phyloP scores from a whole-genome alignment of 805 yeast genomes.

The Candida montana region DNA sequence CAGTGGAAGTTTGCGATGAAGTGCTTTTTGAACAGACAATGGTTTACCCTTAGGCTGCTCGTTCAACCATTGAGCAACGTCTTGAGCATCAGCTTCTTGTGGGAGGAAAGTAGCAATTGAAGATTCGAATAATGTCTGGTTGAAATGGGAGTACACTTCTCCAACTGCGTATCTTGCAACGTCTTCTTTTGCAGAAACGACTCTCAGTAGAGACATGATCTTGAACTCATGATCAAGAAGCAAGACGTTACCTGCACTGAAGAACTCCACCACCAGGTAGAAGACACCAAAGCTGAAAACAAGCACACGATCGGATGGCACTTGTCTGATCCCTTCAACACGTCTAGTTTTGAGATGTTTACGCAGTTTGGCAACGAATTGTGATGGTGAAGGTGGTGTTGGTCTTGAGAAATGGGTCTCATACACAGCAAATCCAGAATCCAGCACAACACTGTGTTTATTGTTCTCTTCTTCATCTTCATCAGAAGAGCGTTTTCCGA shows the following conservation, averaged over 20 bases:
- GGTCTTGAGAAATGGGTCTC: constrained; percentile 77
- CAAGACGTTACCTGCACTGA: constrained; percentile 90
- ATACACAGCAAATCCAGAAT: constrained; percentile 81
- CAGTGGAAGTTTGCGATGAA: constrained; percentile 64
- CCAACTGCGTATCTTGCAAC: constrained; percentile 69
- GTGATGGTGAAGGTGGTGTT: constrained; percentile 75
- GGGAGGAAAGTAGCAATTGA: too few relatives aligned
- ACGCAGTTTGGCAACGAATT: constrained; percentile 79
- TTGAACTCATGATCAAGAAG: constrained; percentile 63
- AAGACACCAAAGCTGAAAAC: constrained; percentile 76
- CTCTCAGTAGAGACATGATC: constrained; percentile 70
- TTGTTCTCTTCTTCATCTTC: too few relatives aligned
- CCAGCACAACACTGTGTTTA: constrained; percentile 71
- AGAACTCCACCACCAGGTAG: constrained; percentile 82
- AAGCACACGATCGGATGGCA: constrained; percentile 76
- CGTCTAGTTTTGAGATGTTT: constrained; percentile 82
- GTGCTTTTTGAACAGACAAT: constrained; percentile 60
- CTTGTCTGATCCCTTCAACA: constrained; percentile 64
- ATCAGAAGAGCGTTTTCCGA: too few relatives aligned
- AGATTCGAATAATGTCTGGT: too few relatives aligned
- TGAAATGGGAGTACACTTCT: constrained; percentile 43
- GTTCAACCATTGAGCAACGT: too few relatives aligned
- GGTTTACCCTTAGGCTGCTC: constrained; percentile 29
- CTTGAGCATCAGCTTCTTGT: too few relatives aligned
- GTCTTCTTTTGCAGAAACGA: constrained; percentile 68